Conservation (phyloP, 352 stramenopile species). For the Phytophthora kernoviae region DNA sequence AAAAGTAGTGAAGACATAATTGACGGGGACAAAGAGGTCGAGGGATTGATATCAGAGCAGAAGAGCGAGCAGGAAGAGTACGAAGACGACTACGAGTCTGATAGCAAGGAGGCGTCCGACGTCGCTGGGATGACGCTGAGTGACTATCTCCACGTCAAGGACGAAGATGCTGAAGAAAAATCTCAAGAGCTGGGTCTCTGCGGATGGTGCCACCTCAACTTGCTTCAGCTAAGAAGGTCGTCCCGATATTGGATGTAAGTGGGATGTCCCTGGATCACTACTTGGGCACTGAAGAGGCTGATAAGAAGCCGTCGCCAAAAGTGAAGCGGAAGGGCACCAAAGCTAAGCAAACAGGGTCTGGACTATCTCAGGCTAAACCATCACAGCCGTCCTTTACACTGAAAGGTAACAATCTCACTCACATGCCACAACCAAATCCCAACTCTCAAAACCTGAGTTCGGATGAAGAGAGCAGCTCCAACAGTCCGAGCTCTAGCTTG, state of each 20-base stretch:
- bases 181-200: slow-evolving; percentile 11
- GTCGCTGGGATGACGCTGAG: slow-evolving; percentile 57
- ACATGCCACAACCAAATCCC: slow-evolving; percentile 5
- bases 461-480: slow-evolving; percentile 24
- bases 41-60: slow-evolving; percentile 2
- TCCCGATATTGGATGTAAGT: slow-evolving; percentile 35
- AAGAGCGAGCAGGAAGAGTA: slow-evolving; percentile 24
- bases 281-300: slow-evolving; percentile 35
- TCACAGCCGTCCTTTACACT: slow-evolving; percentile 25
- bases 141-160: slow-evolving; percentile 64
- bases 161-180: slow-evolving; percentile 27
- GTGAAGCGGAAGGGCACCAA: slow-evolving; percentile 45
- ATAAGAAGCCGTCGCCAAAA: slow-evolving; percentile 30
- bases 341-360: slow-evolving; percentile 11
- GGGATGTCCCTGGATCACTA: slow-evolving; percentile 75
- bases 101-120: slow-evolving; percentile 21
- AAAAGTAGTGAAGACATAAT: slow-evolving; percentile 1
- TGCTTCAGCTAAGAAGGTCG: slow-evolving; percentile 19
- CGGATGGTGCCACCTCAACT: slow-evolving; percentile 18
- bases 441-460: slow-evolving; percentile 24
- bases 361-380: slow-evolving; percentile 20
- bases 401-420: slow-evolving; percentile 27
- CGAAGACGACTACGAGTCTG: slow-evolving; percentile 56
- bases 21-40: not conserved
- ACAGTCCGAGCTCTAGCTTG: slow-evolving; percentile 29